Evolutionary conservation across 1,139 yeast species (phyloP).

Genomic region (Yamadazyma songkhlaensis): DNA sequence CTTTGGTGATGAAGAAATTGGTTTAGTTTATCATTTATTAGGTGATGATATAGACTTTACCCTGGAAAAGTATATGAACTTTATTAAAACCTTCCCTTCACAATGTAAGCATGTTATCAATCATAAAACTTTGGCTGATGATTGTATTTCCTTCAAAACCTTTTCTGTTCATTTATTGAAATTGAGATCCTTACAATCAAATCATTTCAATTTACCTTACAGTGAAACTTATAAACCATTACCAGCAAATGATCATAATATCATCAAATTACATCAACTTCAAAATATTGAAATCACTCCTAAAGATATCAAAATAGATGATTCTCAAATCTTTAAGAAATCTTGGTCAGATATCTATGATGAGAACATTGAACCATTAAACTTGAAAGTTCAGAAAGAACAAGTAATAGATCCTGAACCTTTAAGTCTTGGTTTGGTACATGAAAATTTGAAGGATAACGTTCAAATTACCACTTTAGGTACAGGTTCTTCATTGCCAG

Average conservation of each 20-base stretch:
- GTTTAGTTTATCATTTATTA: constrained; percentile 70
- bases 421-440: constrained; percentile 18
- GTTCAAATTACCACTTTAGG: constrained; percentile 81
- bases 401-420: constrained; percentile 19
- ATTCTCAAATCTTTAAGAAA: constrained; percentile 17
- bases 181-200: constrained; percentile 53
- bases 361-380: constrained; percentile 34
- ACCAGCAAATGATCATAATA: constrained; percentile 14
- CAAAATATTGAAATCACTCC: constrained; percentile 31
- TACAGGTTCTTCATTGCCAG: constrained; percentile 92
- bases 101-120: constrained; percentile 63
- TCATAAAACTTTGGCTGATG: constrained; percentile 61
- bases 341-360: constrained; percentile 46
- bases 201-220: constrained; percentile 51
- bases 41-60: constrained; percentile 60
- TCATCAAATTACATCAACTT: constrained; percentile 26
- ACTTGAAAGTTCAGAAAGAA: constrained; percentile 15
- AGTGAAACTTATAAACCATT: constrained; percentile 17
- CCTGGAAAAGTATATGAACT: constrained; percentile 38
- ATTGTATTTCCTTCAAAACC: constrained; percentile 57
- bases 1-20: constrained; percentile 36
- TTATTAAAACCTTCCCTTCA: constrained; percentile 48
- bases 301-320: constrained; percentile 19
- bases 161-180: constrained; percentile 54
- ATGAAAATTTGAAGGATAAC: constrained; percentile 38